These are phyloP conservation scores for Kandelia obovata DNA, from an alignment of 345 rosid genomes.

Conservation along the genomic window DNA sequence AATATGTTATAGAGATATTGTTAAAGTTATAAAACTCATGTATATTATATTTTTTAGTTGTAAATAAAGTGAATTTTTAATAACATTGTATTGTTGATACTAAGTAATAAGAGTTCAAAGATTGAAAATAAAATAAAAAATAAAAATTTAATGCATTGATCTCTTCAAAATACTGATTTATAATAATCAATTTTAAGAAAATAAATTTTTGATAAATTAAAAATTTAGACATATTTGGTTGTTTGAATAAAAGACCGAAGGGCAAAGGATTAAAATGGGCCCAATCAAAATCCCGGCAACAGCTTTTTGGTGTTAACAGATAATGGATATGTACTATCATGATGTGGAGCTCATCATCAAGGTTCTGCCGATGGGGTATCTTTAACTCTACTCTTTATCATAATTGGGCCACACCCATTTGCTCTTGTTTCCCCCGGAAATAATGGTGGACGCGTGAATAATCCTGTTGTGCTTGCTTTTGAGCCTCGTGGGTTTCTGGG, in stretches of 20 bases:
- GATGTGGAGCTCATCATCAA: not conserved
- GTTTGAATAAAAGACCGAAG: not conserved
- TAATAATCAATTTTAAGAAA: too few relatives aligned
- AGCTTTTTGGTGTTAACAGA: constrained; percentile 9
- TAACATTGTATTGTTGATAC: too few relatives aligned
- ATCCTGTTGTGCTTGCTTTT: constrained; percentile 8
- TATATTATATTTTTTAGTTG: too few relatives aligned
- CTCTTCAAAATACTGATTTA: too few relatives aligned
- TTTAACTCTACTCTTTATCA: constrained; percentile 19
- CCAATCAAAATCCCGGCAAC: constrained; percentile 6
- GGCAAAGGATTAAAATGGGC: not conserved
- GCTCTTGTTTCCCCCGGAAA: constrained; percentile 30
- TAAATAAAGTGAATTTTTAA: too few relatives aligned
- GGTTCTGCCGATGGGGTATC: not conserved
- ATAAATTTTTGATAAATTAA: too few relatives aligned
- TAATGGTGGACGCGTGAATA: constrained; percentile 10
- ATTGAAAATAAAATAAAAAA: too few relatives aligned
- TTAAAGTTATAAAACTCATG: too few relatives aligned
- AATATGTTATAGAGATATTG: too few relatives aligned
- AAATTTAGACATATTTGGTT: too few relatives aligned
- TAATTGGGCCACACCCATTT: constrained; percentile 40
- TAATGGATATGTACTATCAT: constrained; percentile 1
- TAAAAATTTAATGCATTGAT: too few relatives aligned
- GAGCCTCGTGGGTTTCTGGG: constrained; percentile 15
- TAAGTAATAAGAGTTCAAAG: too few relatives aligned